Conservation (phyloP, 2,329 filamentous ascomycete species). For the Colletotrichum sp. region DNA sequence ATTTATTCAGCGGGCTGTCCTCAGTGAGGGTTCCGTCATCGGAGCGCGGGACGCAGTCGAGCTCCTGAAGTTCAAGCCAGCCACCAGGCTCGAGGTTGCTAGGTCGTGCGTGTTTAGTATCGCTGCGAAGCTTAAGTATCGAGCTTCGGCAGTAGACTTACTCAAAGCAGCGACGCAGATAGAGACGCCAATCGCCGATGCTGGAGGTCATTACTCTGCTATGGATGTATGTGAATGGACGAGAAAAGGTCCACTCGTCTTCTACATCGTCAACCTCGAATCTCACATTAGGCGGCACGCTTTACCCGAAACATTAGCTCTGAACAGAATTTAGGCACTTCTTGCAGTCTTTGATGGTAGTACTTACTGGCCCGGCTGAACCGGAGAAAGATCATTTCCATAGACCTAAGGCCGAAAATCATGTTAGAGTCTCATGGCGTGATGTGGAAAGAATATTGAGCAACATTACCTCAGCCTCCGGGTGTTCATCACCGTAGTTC, state of each 20-base stretch:
- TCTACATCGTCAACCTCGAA: conserved; percentile 46
- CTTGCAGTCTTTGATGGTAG: too few relatives aligned
- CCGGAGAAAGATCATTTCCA: conserved; percentile 37
- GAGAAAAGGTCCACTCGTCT: conserved; percentile 34
- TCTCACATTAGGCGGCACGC: conserved; percentile 46
- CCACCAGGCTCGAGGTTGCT: conserved; percentile 43
- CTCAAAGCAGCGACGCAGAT: background rate
- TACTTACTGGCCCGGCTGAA: conserved; percentile 35
- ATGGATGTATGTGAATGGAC: conserved; percentile 38
- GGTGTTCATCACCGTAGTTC: conserved; percentile 33
- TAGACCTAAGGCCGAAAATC: conserved; percentile 6
- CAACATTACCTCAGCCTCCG: conserved; percentile 32
- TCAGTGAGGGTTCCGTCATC: conserved; percentile 24
- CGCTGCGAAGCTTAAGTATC: too few relatives aligned
- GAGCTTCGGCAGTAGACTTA: too few relatives aligned
- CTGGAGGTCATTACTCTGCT: conserved; percentile 32
- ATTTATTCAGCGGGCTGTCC: conserved; percentile 32
- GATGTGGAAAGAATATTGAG: too few relatives aligned
- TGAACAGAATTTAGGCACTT: too few relatives aligned
- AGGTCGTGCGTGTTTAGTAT: background rate
- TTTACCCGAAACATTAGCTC: too few relatives aligned
- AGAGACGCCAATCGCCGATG: conserved; percentile 42
- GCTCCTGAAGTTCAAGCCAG: conserved; percentile 39
- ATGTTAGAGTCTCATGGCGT: too few relatives aligned
- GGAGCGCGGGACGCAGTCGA: background rate